phyloP scores from a whole-genome alignment of 371 early-diverging fungal species.

The Apophysomyces sp. region DNA sequence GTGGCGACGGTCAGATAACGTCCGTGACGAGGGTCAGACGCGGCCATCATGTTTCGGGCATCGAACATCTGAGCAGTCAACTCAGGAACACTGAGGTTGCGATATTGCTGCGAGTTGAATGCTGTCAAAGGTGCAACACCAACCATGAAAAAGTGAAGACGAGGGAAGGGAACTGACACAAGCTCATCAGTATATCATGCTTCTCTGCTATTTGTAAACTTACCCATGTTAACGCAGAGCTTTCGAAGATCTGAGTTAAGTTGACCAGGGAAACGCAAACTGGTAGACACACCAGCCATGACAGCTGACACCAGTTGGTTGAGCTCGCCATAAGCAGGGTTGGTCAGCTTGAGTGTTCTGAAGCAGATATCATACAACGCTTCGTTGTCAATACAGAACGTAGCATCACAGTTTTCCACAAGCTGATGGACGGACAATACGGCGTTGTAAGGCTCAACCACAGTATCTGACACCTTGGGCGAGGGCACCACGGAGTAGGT shows the following conservation, averaged over 20 bases:
- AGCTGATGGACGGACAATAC: slow-evolving; percentile 82
- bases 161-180: slow-evolving; percentile 98
- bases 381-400: slow-evolving; percentile 98
- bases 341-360: slow-evolving; percentile 75
- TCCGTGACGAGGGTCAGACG: slow-evolving; percentile 96
- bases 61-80: slow-evolving; percentile 98
- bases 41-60: slow-evolving; percentile 99
- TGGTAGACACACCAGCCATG: slow-evolving; percentile 95
- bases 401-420: slow-evolving; percentile 89
- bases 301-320: slow-evolving; percentile 81
- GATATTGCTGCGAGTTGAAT: slow-evolving; percentile 85
- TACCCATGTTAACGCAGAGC: slow-evolving; percentile 94
- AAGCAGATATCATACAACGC: slow-evolving; percentile 88
- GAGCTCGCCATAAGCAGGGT: slow-evolving; percentile 77
- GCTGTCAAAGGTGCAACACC: slow-evolving; percentile 98
- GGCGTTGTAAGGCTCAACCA: slow-evolving; percentile 91
- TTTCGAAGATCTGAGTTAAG: slow-evolving; percentile 97
- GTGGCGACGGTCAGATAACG: slow-evolving; percentile 98
- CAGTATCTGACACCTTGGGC: slow-evolving; percentile 85
- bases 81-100: slow-evolving; percentile 89
- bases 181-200: neutral
- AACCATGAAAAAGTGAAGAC: slow-evolving; percentile 99
- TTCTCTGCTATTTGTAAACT: neutral
- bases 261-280: slow-evolving; percentile 98
- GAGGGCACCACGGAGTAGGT: slow-evolving; percentile 95